These are phyloP conservation scores for Arxiozyma bovina DNA, from an alignment of 1,139 yeast species.

Conservation along the genomic window DNA sequence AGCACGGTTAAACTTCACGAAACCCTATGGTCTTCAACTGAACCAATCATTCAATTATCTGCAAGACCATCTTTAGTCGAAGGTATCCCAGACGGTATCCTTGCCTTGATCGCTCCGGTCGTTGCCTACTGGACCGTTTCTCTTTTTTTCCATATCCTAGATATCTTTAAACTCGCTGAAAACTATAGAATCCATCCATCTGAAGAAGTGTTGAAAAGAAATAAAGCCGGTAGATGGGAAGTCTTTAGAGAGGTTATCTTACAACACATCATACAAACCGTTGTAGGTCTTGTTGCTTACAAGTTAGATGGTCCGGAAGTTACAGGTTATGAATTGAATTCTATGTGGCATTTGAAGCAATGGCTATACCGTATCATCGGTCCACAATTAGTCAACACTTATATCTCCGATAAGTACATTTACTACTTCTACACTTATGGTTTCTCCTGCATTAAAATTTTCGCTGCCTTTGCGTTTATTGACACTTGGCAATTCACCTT, in stretches of 20 bases:
- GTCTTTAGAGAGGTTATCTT: conserved; percentile 74
- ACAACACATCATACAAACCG: conserved; percentile 77
- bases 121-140: conserved; percentile 79
- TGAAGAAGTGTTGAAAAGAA: conserved; percentile 67
- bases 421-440: conserved; percentile 52
- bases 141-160: conserved; percentile 63
- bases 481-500: conserved; percentile 94
- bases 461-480: conserved; percentile 59
- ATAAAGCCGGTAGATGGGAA: conserved; percentile 59
- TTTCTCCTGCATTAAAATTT: conserved; percentile 47
- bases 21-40: not conserved
- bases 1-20: not conserved
- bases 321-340: conserved; percentile 65
- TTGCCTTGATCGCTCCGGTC: conserved; percentile 69
- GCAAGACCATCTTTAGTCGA: conserved; percentile 8
- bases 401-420: conserved; percentile 38
- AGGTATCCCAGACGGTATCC: conserved; percentile 45
- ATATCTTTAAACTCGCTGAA: conserved; percentile 65
- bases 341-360: conserved; percentile 54
- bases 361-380: not conserved
- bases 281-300: conserved; percentile 52
- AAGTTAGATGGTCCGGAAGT: conserved; percentile 52
- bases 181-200: conserved; percentile 84
- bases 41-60: conserved; percentile 7
- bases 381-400: conserved; percentile 32